Conservation (phyloP, 495 filamentous ascomycete genomes). For the Rusavskia elegans region DNA sequence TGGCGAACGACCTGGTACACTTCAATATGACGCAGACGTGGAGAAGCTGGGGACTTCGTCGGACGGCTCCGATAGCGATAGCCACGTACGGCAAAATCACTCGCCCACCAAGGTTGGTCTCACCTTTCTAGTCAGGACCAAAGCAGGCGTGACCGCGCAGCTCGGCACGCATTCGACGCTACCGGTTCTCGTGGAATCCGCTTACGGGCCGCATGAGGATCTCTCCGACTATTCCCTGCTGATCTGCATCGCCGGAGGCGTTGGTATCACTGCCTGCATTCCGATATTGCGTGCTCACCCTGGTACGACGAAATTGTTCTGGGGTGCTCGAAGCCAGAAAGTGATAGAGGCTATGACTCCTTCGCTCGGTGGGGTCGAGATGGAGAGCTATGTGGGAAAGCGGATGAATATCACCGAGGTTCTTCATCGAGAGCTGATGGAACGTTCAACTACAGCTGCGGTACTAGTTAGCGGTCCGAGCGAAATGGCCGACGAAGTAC, state of each 20-base stretch:
- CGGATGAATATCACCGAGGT: background rate
- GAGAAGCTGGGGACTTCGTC: slow-evolving; percentile 1
- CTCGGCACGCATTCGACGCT: slow-evolving; percentile 7
- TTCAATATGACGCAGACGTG: slow-evolving; percentile 1
- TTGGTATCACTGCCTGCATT: slow-evolving; percentile 38
- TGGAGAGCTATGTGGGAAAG: background rate
- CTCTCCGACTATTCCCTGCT: slow-evolving; percentile 34
- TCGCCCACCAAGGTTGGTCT: slow-evolving; percentile 9
- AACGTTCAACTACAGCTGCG: background rate
- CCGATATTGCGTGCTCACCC: slow-evolving; percentile 33
- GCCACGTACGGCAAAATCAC: background rate
- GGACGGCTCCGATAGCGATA: background rate
- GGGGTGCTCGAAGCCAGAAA: slow-evolving; percentile 14
- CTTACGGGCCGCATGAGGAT: slow-evolving; percentile 30
- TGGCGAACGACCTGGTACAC: background rate
- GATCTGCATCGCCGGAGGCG: slow-evolving; percentile 40
- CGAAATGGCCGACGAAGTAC: slow-evolving; percentile 1
- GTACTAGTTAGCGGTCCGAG: background rate
- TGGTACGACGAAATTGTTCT: slow-evolving; percentile 24
- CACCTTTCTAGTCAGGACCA: slow-evolving; percentile 17
- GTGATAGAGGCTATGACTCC: background rate
- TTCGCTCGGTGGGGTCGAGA: background rate
- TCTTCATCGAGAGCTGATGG: background rate
- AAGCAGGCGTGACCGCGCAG: slow-evolving; percentile 15
- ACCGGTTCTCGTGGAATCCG: slow-evolving; percentile 37